Percentiles rank a stretch among this genome's conserved stretches.
Conservation (phyloP, 345 rosid genomes). For the Physaria fendleri region DNA sequence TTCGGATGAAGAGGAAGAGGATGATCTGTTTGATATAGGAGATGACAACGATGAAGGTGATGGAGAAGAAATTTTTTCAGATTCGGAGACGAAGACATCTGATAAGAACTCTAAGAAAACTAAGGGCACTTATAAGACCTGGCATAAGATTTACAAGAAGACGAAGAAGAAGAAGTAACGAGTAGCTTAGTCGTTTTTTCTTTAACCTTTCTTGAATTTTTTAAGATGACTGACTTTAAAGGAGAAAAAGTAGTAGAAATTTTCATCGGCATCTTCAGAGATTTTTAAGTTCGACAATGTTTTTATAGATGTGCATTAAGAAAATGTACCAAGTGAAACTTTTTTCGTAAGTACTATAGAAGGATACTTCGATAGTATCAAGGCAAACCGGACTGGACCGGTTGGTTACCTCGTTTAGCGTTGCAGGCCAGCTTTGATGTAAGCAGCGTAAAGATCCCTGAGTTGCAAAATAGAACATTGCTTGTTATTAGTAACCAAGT, state of each 20-base stretch:
- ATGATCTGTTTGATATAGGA: conserved; percentile 26
- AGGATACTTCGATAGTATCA: conserved; percentile 10
- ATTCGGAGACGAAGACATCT: conserved; percentile 18
- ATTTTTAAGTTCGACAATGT: not conserved
- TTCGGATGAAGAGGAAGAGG: conserved; percentile 70
- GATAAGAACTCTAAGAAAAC: conserved; percentile 21
- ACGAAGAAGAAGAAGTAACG: conserved; percentile 31
- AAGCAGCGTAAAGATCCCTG: conserved; percentile 96
- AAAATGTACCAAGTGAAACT: conserved; percentile 6
- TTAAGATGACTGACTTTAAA: not conserved
- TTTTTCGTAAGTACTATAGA: not conserved
- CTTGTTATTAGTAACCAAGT: not conserved
- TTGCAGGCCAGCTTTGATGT: conserved; percentile 88
- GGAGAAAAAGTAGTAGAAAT: not conserved
- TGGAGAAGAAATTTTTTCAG: conserved; percentile 24
- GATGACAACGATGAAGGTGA: conserved; percentile 29
- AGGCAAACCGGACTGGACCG: not conserved
- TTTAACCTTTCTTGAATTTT: not conserved
- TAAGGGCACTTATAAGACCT: conserved; percentile 24
- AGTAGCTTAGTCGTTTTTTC: conserved; percentile 2
- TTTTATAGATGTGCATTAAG: not conserved
- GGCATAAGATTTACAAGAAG: conserved; percentile 34
- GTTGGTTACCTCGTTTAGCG: conserved; percentile 20
- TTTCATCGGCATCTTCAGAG: conserved; percentile 5
- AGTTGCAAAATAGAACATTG: conserved; percentile 10